Evolutionary conservation across 805 yeast genomes (phyloP), one percentile per base, ranked within the genome.

Genomic region (Tetrapisispora taiwanensis): DNA sequence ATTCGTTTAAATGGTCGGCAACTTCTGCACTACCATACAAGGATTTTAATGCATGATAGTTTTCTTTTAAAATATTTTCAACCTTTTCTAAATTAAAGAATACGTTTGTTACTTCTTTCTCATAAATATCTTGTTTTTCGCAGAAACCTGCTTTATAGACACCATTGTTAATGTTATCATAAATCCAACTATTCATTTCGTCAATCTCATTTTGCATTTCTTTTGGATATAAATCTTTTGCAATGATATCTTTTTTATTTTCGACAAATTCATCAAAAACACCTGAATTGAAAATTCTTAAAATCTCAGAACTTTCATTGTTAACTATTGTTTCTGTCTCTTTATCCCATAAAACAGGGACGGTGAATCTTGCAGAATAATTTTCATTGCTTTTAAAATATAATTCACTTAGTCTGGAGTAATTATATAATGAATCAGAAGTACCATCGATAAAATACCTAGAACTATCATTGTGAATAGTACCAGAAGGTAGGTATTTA

Each of bases 91-190:
- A 70, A 50, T 78, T 73, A 24, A 67, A 66, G 60, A 88, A 89
- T 30, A 89, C 66, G 36, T 72, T 74, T 30, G 54, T 62, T 3
- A 82, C 85, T 53, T 81, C 81, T 43, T 67, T 67, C 51, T 84
- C 90, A 58, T 89, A 89, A 12, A 81, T 84, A 49, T 82, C 87
- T 63, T 86, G 95, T 45, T 73, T 73, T 10, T 87, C 78, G 4
- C 96, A 86, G 64, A 89, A 90, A 0, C 97, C 97, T 2, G 92
- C 52, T 67, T 87, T 90, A 72, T 90, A 90, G 34, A 89, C 97
- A 33, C 95, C 97, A 58, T 84, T 86, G 72, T 89, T 88, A 63
- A 90, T 83, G 55, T 74, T 76, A 56, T 83, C 84, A 63, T 89
- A 89, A 33, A 85, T 75, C 89, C 94, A 82, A 15, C 69, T 73